A percentile compares a stretch with the other conserved stretches of the same genome.
phyloP scores from a whole-genome alignment of 495 filamentous ascomycete species.

The Parathielavia appendiculata region DNA sequence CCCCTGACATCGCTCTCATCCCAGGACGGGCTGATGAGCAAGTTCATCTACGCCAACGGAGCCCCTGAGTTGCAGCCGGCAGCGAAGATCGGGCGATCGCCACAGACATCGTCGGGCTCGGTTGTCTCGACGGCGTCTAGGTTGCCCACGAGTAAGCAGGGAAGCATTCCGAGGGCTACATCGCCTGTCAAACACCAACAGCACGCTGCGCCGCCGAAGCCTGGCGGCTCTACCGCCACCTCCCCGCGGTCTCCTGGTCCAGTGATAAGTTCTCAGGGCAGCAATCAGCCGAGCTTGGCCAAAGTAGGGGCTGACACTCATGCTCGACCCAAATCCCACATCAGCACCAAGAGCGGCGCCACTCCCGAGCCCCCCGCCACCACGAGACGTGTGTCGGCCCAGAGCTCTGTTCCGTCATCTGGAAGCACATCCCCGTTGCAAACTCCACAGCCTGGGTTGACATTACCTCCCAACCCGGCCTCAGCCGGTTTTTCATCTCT shows the following conservation, averaged over 20 bases:
- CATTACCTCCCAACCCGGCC: constrained; percentile 19
- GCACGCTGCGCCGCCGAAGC: constrained; percentile 25
- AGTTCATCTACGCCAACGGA: constrained; percentile 78
- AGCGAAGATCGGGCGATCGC: constrained; percentile 26
- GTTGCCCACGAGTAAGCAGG: constrained; percentile 27
- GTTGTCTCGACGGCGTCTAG: constrained; percentile 40
- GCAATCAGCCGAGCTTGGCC: constrained; percentile 9
- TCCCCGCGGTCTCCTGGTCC: constrained; percentile 23
- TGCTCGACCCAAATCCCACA: constrained; percentile 11
- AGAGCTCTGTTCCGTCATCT: constrained; percentile 23
- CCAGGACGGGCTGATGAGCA: constrained; percentile 38
- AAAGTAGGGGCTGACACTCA: constrained; percentile 5
- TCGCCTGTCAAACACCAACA: constrained; percentile 42
- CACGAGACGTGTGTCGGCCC: constrained; percentile 21
- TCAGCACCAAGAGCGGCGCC: constrained; percentile 26
- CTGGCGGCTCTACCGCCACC: constrained; percentile 9
- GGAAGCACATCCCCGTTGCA: constrained; percentile 22
- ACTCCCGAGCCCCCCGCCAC: constrained; percentile 28
- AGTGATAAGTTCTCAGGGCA: constrained; percentile 5
- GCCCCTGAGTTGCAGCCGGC: constrained; percentile 37
- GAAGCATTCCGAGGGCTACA: constrained; percentile 34
- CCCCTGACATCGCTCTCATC: constrained; percentile 28
- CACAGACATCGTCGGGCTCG: constrained; percentile 35
- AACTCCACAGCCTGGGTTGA: constrained; percentile 10
- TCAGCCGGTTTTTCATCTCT: constrained; percentile 38